Evolutionary conservation across 2,329 filamentous ascomycete species (phyloP), one percentile per base, ranked within the genome.

Genomic region (Pseudogymnoascus sp.): DNA sequence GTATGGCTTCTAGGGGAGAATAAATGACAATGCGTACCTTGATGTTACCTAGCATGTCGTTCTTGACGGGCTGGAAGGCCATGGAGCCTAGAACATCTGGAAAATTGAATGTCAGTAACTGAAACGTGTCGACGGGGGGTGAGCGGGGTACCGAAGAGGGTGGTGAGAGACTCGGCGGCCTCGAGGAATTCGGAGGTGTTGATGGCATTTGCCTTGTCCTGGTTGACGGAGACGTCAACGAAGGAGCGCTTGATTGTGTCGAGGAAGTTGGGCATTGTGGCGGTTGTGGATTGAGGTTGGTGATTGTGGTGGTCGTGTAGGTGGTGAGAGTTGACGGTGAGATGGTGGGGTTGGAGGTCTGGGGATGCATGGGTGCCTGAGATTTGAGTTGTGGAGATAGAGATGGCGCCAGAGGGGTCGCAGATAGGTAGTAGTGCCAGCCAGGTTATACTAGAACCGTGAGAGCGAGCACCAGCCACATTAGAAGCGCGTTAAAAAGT

Each of bases 11-110:
- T 41, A 11, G 11, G n/a, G 31, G n/a, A 4, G 21, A 54, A 41
- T 5, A 15, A 57, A 31, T 33, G 36, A 50, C 41, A 60, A 58
- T 61, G 60, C 73, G 66, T 74, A 94, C 91, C 84, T 92, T 92
- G 78, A 97, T 84, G 78, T 99, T 99, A 74, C 90, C 90, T 58
- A 84, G 75, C 79, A 99, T 89, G 76, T 99, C 94, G 68, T 78
- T 88, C 83, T 96, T 97, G 73, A 97, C 93, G 26, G 90, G 89
- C 61, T 81, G 85, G 78, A 99, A 97, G 66, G 92, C 92, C 35
- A 88, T 84, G 47, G 83, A 81, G 64, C 85, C 85, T 60, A 88
- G 79, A 62, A 81, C 76, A 73, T 88, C 85, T 87, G 58, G 6
- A 50, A 44, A 29, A 26, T 1, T 36, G 33, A 10, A 6, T 29